Evolutionary conservation across 2,329 filamentous ascomycete species (phyloP).

Genomic region (Geoglossum cookeanum): DNA sequence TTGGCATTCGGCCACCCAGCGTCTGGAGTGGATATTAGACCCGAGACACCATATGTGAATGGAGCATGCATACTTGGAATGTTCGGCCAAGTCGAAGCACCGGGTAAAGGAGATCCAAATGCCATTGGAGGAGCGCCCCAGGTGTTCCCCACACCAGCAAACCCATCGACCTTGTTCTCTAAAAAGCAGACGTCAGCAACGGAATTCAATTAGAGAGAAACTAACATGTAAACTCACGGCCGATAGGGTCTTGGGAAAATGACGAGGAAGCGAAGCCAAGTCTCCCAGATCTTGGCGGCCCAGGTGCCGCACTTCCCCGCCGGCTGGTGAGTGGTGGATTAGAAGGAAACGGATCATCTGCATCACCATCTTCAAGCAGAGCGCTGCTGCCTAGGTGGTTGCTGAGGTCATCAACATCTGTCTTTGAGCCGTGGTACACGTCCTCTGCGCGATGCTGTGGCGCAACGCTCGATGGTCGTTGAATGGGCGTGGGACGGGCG

Average conservation of each 20-base stretch:
- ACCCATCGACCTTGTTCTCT: slow-evolving; percentile 1
- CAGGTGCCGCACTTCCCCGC: slow-evolving; percentile 33
- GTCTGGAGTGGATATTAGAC: slow-evolving; percentile 17
- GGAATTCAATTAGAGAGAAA: slow-evolving; percentile 2
- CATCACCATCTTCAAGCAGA: slow-evolving; percentile 46
- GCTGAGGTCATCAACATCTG: slow-evolving; percentile 51
- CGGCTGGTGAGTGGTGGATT: slow-evolving; percentile 22
- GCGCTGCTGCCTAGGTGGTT: slow-evolving; percentile 81
- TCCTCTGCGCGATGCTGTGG: slow-evolving; percentile 22
- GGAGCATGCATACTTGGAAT: slow-evolving; percentile 17
- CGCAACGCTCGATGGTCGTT: slow-evolving; percentile 57
- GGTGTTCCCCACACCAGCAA: slow-evolving; percentile 6
- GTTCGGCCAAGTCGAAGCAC: slow-evolving; percentile 20
- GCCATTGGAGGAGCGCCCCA: slow-evolving; percentile 19
- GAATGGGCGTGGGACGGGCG: slow-evolving; percentile 68
- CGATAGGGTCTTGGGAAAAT: slow-evolving; percentile 24
- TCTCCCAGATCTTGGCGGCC: slow-evolving; percentile 23
- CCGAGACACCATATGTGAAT: slow-evolving; percentile 7
- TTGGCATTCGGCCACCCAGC: slow-evolving; percentile 26
- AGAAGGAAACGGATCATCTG: slow-evolving; percentile 43
- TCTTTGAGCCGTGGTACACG: slow-evolving; percentile 23
- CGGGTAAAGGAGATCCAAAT: slow-evolving; percentile 22
- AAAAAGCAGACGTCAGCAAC: slow-evolving; percentile 10
- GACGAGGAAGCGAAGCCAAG: slow-evolving; percentile 23
- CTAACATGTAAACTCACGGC: slow-evolving; percentile 17